These are phyloP conservation scores for Strigomonas culicis DNA, from an alignment of 208 protist genomes.

Conservation along the genomic window DNA sequence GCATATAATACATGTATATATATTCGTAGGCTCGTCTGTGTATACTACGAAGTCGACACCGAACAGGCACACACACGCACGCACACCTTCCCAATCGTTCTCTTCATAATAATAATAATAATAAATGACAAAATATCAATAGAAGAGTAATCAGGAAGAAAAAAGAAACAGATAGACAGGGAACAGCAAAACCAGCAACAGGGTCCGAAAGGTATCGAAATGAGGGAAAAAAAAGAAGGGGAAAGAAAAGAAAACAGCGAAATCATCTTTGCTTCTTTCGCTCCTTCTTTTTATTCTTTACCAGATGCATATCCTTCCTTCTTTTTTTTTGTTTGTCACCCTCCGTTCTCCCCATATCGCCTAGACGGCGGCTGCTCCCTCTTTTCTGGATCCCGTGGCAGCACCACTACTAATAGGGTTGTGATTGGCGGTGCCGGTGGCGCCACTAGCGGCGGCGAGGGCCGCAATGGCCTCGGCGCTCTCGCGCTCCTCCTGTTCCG, in stretches of 20 bases:
- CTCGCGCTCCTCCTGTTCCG: too few species aligned
- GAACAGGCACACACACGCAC: neutral
- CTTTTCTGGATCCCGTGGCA: too few species aligned
- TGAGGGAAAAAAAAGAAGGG: neutral
- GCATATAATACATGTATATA: constrained; percentile 5
- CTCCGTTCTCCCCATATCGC: too few species aligned
- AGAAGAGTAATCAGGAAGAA: neutral
- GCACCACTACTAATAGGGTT: too few species aligned
- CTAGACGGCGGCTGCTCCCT: too few species aligned
- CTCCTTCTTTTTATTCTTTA: constrained; percentile 1
- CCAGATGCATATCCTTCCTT: neutral
- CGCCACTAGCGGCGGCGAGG: too few species aligned
- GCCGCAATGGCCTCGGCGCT: too few species aligned
- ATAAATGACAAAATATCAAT: constrained; percentile 6
- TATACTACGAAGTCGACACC: too few species aligned
- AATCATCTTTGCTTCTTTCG: neutral
- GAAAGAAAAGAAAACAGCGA: neutral
- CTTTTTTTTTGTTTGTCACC: too few species aligned
- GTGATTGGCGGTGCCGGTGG: too few species aligned
- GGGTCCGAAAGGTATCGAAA: neutral
- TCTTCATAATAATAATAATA: constrained; percentile 2
- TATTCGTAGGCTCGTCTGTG: too few species aligned
- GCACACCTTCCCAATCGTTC: neutral
- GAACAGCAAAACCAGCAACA: constrained; percentile 2
- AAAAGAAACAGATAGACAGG: neutral